Base-by-base conservation (phyloP, 2,329 filamentous ascomycete genomes). In the Talaromyces sp. region DNA sequence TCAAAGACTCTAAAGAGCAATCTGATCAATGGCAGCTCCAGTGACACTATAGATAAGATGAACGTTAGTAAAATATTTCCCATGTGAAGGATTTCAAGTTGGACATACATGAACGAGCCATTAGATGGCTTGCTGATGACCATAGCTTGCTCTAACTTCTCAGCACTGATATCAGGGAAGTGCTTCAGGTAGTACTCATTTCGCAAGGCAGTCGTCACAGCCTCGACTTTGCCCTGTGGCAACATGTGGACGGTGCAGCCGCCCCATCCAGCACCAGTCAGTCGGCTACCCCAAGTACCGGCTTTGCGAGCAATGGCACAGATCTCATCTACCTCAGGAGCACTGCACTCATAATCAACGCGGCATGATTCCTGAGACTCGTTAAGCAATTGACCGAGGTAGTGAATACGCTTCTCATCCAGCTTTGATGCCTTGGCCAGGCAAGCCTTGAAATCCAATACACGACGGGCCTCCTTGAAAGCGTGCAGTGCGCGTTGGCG, bases 261-360 rank as follows among this genome's bases (percentile, higher is more conserved):
- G 56, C 94, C 94, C 94, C 94, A 99, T 3, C 94, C 94, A 0
- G 94, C 94, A 35, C 94, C 94, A 0, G 93, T 97, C 63, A 97
- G 76, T 22, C 93, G 81, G 63, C 89, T 91, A 24, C 93, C 94
- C 69, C 91, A 91, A 16, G 89, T 85, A 2, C 94, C 94, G 1
- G 89, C 89, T 14, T 78, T 80, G 24, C 86, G 81, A 0, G 92
- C 92, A 61, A 97, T 87, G 35, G 80, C 72, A 72, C 93, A 97
- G 33, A 99, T 83, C 56, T 90, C 82, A 70, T 99, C 93, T n/a
- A 97, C 83, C 73, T 97, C 92, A 0, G 89, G 86, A 65, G 90
- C 96, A 65, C 89, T 94, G 77, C 93, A 97, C 66, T 97, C 90
- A 74, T 94, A 99, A 3, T 90, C 74, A 14, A 92, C 88, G 47